Evolutionary conservation across 257 asterid species (phyloP).

Genomic region (Dorcoceras hygrometricum): DNA sequence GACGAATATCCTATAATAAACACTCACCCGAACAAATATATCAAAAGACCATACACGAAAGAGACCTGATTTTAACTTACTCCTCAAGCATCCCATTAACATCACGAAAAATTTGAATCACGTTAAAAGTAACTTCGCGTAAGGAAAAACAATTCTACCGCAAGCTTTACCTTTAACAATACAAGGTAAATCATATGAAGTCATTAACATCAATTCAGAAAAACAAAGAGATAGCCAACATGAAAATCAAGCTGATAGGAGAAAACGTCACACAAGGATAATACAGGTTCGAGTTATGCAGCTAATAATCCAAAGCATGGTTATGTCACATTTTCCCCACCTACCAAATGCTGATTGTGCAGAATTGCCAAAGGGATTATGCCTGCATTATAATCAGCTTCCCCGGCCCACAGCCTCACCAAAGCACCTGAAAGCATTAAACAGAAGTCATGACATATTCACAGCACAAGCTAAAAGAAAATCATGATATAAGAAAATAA

Average conservation of each 20-base stretch:
- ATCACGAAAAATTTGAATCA: background rate
- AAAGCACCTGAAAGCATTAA: conserved; percentile 56
- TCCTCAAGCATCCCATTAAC: background rate
- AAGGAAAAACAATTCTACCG: too few species aligned
- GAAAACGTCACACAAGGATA: background rate
- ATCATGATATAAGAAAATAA: background rate
- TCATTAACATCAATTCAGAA: background rate
- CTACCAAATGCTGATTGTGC: conserved; percentile 53
- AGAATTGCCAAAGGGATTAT: conserved; percentile 71
- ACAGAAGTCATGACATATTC: conserved; percentile 16
- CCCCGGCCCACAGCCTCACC: conserved; percentile 77
- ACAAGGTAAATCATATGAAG: background rate
- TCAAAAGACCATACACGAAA: background rate
- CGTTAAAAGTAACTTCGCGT: background rate
- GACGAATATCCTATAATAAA: background rate
- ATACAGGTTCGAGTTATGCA: background rate
- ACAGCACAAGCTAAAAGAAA: conserved; percentile 2
- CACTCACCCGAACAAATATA: background rate
- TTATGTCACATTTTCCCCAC: conserved; percentile 24
- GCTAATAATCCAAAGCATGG: background rate
- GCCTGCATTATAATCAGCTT: conserved; percentile 37
- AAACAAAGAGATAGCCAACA: background rate
- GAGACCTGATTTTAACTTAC: background rate
- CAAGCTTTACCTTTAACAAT: too few species aligned
- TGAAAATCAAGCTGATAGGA: background rate